Evolutionary conservation across 495 filamentous ascomycete species (phyloP), one percentile per base, ranked within the genome.

Genomic region (Aspergillus bertholletiae): DNA sequence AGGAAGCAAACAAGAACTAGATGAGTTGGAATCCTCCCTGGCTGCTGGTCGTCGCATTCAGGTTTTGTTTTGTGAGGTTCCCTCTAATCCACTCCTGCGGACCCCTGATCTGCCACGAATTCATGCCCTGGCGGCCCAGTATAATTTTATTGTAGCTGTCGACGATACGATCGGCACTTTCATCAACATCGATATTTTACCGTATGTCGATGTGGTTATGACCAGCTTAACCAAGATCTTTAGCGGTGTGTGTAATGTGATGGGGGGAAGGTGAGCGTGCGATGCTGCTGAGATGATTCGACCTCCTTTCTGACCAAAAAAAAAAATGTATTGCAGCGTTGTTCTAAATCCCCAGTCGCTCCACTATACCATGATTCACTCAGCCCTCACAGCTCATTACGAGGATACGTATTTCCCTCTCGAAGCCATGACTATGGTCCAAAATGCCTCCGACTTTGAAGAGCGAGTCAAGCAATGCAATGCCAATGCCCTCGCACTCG

Each of bases 101-200:
- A 67, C 70, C 32, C 61, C 72, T 13, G 73, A 82, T 59, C 21
- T 82, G n/a, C 41, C 35, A 26, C 59, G 74, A 21, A 53, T 82
- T 41, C 61, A 59, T 13, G 32, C 45, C 1, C 37, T 74, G 37
- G 63, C 77, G 0, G 60, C 73, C 35, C 65, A 72, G 54, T 72
- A 74, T 57, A 54, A 54, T 32, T 78, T 81, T 60, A 56, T 73
- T 26, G 41, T 79, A 6, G 69, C 74, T 2, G 55, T 68, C 21
- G 78, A 81, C 59, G 78, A 80, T n/a, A 80, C 78, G 0, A 49
- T 76, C 26, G 74, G 67, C 1, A 73, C 69, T 5, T 75, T 72
- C 23, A 67, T 69, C 55, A 81, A 81, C 49, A 55, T 78, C 28
- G 70, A 78, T 46, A 13, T 68, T 9, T 28, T 68, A 22, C 55